Evolutionary conservation across 2,329 filamentous ascomycete species (phyloP), one percentile per base, ranked within the genome.

Genomic region (Calonectria montana): DNA sequence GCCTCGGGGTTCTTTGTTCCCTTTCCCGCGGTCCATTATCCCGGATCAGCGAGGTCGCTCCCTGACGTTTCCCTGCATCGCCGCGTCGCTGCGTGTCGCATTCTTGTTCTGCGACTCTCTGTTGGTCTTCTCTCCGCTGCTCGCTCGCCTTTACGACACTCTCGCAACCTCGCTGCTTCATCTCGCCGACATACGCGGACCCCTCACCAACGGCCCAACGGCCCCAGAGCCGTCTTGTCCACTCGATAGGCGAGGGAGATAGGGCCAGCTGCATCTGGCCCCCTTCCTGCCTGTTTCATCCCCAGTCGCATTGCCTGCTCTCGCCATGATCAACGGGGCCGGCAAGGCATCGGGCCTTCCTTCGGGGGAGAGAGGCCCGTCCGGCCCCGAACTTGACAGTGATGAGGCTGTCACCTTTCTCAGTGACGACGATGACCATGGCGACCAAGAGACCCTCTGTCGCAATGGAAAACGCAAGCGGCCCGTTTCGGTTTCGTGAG

Each of bases 401-500:
- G 88, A 89, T 78, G 87, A 87, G 67, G 77, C 77, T 59, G 74
- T 77, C 74, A 74, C 73, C 43, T 77, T 74, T 69, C 62, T 43
- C 48, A 79, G 78, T 61, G 84, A 86, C 63, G 89, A 87, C 78
- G 86, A 88, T 50, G 85, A 86, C 69, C 85, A 87, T 70, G 84
- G 85, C 66, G 80, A 83, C 59, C 85, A 88, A 63, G 79, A 82
- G 35, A 77, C 71, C 47, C 68, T 78, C 31, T 78, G 76, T 72
- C 80, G 79, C 70, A 77, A 76, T 25, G 81, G 88, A 70, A 92
- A 92, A 82, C 88, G 90, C 73, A 92, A 91, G 81, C 86, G 90
- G 70, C 88, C 89, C 71, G 86, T 91, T 62, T 91, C 89, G 71
- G 89, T 91, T 72, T 91, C 89, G 89, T 91, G 86, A 75, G 78